Conservation (phyloP, 1,284 basidiomycete genomes). For the Cystobasidium sp. region DNA sequence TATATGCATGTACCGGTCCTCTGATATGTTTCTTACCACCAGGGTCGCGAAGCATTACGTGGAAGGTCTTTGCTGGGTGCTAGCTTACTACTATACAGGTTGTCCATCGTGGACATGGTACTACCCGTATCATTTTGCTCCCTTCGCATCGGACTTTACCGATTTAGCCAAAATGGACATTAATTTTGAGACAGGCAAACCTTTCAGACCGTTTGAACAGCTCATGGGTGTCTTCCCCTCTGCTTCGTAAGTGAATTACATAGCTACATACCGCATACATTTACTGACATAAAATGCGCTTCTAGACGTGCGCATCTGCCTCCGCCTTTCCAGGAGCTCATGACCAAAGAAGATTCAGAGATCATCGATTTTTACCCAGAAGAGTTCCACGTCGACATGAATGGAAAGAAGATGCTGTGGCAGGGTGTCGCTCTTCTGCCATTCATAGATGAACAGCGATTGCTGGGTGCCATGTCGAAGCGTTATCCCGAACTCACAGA, state of each 20-base stretch:
- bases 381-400: conserved; percentile 97
- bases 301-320: conserved; percentile 85
- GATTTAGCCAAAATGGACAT: conserved; percentile 80
- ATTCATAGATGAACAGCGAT: conserved; percentile 87
- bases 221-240: conserved; percentile 98
- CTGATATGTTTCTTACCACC: conserved; percentile 21
- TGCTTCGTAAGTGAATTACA: conserved; percentile 66
- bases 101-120: conserved; percentile 85
- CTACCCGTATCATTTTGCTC: conserved; percentile 97
- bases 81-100: conserved; percentile 98
- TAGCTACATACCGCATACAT: background rate
- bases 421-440: conserved; percentile 96
- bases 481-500: conserved; percentile 75
- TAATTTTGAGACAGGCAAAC: conserved; percentile 74
- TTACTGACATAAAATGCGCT: background rate
- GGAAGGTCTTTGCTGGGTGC: conserved; percentile 94
- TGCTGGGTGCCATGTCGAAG: conserved; percentile 79
- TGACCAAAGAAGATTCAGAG: conserved; percentile 84
- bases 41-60: conserved; percentile 84
- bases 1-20: background rate
- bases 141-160: conserved; percentile 93
- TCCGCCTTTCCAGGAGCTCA: conserved; percentile 79
- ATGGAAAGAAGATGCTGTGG: conserved; percentile 99
- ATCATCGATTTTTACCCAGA: conserved; percentile 89
- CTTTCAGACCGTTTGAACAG: conserved; percentile 97